Conservation (phyloP, 2,329 filamentous ascomycete genomes). For the Phoma sp. region DNA sequence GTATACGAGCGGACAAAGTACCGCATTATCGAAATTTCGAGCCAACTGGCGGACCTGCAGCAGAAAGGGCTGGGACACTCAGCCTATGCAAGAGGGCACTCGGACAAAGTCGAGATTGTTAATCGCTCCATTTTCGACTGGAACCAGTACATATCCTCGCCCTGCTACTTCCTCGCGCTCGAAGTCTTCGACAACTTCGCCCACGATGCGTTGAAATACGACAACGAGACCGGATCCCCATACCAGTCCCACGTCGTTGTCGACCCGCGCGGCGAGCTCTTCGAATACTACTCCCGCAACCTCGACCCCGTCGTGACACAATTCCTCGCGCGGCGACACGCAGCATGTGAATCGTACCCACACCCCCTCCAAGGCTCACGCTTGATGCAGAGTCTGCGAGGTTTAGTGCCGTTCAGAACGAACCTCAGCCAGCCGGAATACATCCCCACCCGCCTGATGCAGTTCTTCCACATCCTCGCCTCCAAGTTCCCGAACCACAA, state of each 20-base stretch:
- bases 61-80: slow-evolving; percentile 71
- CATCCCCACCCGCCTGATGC: slow-evolving; percentile 92
- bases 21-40: slow-evolving; percentile 95
- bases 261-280: slow-evolving; percentile 85
- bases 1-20: slow-evolving; percentile 94
- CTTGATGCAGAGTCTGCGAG: slow-evolving; percentile 67
- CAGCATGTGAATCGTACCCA: slow-evolving; percentile 69
- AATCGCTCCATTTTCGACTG: slow-evolving; percentile 96
- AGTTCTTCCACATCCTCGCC: slow-evolving; percentile 92
- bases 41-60: slow-evolving; percentile 80
- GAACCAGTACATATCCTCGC: slow-evolving; percentile 83
- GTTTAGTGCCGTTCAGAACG: slow-evolving; percentile 71
- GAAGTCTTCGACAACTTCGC: slow-evolving; percentile 99
- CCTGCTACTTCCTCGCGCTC: slow-evolving; percentile 96
- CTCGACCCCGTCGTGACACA: slow-evolving; percentile 84
- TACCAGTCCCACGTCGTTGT: slow-evolving; percentile 90
- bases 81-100: slow-evolving; percentile 76
- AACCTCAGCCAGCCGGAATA: slow-evolving; percentile 88
- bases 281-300: slow-evolving; percentile 85
- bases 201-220: slow-evolving; percentile 93
- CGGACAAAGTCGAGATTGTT: slow-evolving; percentile 88
- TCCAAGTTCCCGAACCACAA: slow-evolving; percentile 89
- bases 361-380: slow-evolving; percentile 65
- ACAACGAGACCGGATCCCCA: slow-evolving; percentile 78
- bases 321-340: slow-evolving; percentile 84